Conservation (phyloP, 2,329 filamentous ascomycete species). For the Fusarium hostae region DNA sequence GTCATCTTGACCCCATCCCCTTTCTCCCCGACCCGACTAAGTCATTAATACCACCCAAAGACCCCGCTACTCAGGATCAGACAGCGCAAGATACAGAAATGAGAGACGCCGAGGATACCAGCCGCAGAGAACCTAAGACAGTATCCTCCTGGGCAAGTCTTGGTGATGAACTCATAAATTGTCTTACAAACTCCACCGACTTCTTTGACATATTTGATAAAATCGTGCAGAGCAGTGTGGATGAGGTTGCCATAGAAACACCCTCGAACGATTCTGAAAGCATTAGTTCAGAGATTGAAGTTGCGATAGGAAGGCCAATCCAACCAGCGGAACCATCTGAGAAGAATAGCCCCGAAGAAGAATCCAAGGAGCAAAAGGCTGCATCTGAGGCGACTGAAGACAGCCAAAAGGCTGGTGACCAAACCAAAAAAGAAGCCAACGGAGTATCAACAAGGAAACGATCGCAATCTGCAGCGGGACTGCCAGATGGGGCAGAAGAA, state of each 20-base stretch:
- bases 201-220: constrained; percentile 47
- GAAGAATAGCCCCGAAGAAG: constrained; percentile 13
- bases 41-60: constrained; percentile 48
- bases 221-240: constrained; percentile 42
- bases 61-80: constrained; percentile 21
- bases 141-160: constrained; percentile 50
- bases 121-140: constrained; percentile 25
- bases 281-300: constrained; percentile 17
- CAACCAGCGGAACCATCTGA: constrained; percentile 5
- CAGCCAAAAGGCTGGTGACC: constrained; percentile 44
- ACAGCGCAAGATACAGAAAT: constrained; percentile 31
- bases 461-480: constrained; percentile 70
- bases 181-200: constrained; percentile 44
- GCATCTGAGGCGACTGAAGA: constrained; percentile 38
- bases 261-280: constrained; percentile 30
- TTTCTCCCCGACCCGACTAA: constrained; percentile 67
- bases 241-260: constrained; percentile 43
- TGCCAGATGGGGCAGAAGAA: constrained; percentile 66
- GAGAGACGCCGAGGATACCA: constrained; percentile 27
- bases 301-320: constrained; percentile 11
- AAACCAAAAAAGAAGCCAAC: constrained; percentile 50
- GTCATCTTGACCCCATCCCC: constrained; percentile 69
- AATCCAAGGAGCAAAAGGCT: constrained; percentile 37
- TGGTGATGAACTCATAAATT: constrained; percentile 49
- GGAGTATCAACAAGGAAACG: constrained; percentile 65